These are phyloP conservation scores for Teratosphaeria gauchensis DNA, from an alignment of 2,329 filamentous ascomycete genomes.

Conservation along the genomic window DNA sequence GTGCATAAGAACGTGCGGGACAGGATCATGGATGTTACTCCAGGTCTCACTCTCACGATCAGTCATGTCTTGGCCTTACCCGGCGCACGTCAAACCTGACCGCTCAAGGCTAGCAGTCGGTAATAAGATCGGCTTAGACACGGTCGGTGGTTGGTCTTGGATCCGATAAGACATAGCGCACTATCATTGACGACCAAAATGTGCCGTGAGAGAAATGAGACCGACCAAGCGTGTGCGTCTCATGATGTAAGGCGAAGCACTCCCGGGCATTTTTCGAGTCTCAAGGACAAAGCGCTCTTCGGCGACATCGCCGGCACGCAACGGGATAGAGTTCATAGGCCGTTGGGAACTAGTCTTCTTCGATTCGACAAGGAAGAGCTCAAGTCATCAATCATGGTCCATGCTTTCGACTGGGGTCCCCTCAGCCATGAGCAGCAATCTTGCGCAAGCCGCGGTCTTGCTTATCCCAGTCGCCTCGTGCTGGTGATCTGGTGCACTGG, in stretches of 20 bases:
- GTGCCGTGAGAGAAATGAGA: background rate
- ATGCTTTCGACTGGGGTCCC: background rate
- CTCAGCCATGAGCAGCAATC: background rate
- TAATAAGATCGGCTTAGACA: background rate
- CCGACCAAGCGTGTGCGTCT: background rate
- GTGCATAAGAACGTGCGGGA: background rate
- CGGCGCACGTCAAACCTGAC: background rate
- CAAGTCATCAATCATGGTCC: background rate
- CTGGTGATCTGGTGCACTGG: background rate
- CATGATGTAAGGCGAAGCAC: background rate
- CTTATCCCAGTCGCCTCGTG: background rate
- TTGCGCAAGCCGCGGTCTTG: background rate
- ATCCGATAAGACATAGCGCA: background rate
- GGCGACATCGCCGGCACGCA: background rate
- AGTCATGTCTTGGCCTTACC: background rate
- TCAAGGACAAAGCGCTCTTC: background rate
- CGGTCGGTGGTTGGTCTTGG: background rate
- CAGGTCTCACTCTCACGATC: background rate
- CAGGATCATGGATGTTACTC: background rate
- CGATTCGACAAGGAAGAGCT: background rate
- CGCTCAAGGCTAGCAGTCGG: background rate
- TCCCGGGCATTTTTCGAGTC: background rate
- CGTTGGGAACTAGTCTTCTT: background rate
- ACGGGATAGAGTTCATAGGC: background rate
- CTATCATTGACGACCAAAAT: background rate